Conservation (phyloP, 2,329 filamentous ascomycete species). For the Fusarium sulawesiense region DNA sequence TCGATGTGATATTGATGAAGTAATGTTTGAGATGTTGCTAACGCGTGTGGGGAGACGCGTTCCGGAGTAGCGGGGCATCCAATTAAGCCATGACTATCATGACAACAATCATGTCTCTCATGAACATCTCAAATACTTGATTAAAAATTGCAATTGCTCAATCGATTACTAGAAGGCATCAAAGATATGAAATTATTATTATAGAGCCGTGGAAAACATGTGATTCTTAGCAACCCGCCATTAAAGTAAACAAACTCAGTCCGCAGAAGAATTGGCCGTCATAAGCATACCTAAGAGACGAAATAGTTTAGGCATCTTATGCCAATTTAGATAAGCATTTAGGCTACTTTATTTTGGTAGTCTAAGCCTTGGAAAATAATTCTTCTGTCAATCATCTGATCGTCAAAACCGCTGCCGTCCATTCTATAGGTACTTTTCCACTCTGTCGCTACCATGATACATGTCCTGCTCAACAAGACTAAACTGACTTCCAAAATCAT, state of each 20-base stretch:
- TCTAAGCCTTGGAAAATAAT: too few relatives aligned
- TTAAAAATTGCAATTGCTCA: not conserved
- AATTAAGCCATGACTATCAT: constrained; percentile 13
- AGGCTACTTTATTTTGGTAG: too few relatives aligned
- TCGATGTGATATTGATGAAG: constrained; percentile 36
- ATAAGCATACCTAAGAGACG: too few relatives aligned
- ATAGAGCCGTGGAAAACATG: not conserved
- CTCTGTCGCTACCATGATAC: not conserved
- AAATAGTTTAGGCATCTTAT: too few relatives aligned
- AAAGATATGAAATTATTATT: not conserved
- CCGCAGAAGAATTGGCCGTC: too few relatives aligned
- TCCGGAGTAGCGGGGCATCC: constrained; percentile 40
- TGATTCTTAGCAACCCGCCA: not conserved
- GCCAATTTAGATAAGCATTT: too few relatives aligned
- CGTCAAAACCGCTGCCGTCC: too few relatives aligned
- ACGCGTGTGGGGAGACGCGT: constrained; percentile 45
- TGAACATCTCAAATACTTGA: not conserved
- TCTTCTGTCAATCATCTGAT: too few relatives aligned
- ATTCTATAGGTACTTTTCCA: too few relatives aligned
- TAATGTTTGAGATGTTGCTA: constrained; percentile 37
- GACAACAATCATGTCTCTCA: not conserved
- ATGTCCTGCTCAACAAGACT: not conserved
- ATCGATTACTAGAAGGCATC: not conserved
- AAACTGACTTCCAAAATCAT: not conserved
- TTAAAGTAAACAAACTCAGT: not conserved